Evolutionary conservation across 371 early-diverging fungal species (phyloP), one percentile per base, ranked within the genome.

Genomic region (Rhizomucor pusillus): DNA sequence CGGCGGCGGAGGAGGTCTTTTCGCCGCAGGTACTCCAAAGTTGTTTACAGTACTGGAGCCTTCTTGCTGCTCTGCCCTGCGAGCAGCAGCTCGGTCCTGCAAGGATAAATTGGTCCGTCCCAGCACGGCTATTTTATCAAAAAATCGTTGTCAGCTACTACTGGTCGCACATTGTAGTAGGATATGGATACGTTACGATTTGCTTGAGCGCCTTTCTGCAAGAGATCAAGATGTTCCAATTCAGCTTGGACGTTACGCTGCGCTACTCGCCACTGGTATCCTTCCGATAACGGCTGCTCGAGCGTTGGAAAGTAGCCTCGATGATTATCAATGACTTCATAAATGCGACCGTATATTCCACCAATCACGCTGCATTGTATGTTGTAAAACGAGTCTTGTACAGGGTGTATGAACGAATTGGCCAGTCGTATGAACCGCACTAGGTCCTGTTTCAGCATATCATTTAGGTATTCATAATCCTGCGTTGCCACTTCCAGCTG

Each of bases 391-490:
- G 80, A 58, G 39, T 79, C 67, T 57, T 87, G 79, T 54, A 88
- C 78, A 20, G 89, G 89, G 25, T 84, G 85, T 46, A 89, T 81
- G 63, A 88, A 80, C 45, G 62, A 67, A 36, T 49, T 65, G 33
- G 62, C 69, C 54, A 68, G 79, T 52, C 58, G 66, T 46, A 70
- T 79, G 68, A 90, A 85, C 11, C 66, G 57, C 6, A 86, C 85
- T 9, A 90, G 65, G 40, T 90, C 77, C 34, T 75, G 69, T 40
- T 80, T 83, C 44, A 89, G 61, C 37, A 81, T 51, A n/a, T 79
- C 73, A 62, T 88, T 86, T 57, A 86, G 62, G 45, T 76, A 66
- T 46, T 79, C 71, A 64, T 79, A 90, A 34, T 87, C 88, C 34
- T 82, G 60, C 0, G 86, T 77, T 1, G 90, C 86, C 23, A 77